Base-by-base conservation (phyloP, 176 grass and related monocot genomes). In the Pontederia crassipes region DNA sequence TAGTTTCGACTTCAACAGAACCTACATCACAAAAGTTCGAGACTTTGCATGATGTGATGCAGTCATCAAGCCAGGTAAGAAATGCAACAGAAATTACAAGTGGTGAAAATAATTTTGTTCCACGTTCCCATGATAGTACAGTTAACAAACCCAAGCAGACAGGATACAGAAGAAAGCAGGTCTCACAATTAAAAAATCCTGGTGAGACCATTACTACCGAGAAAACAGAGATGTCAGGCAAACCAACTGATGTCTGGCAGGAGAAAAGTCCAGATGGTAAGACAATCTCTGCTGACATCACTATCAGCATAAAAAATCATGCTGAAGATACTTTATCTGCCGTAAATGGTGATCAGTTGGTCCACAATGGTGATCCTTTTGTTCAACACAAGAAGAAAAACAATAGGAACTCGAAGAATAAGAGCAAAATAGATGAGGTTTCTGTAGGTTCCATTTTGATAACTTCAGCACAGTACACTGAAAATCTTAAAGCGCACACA, bases 361-460 rank as follows among this genome's bases (percentile, higher is more conserved):
- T 29, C 13, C 54, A 47, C 55, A 47, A 77, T 56, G 87, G 77
- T 66, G 86, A 87, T 12, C 52, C 65, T 59, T 72, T 77, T 77
- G n/a, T 64, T 10, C 88, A 83, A 54, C 86, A 78, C 51, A 98
- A 98, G 77, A 98, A 71, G 83, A 75, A 85, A 74, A 47, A 17
- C 57, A 66, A 53, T 63, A 72, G 70, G 24, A 79, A 86, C 28
- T 57, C 66, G 12, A 98, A 70, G 83, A 83, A 70, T 78, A 98
- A 82, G 82, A 98, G 73, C 81, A 98, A 89, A 66, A 10, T 69
- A 8, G 88, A 98, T 35, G 81, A 88, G 45, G 61, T 48, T 77
- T 17, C 58, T 28, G 54, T 71, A 54, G 59, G 69, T 69, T 80
- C 70, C 49, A 73, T 61, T 63, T n/a, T 71, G 28, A 62, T 56